phyloP scores from a whole-genome alignment of 306 rosid species.

The Vicia sativa region DNA sequence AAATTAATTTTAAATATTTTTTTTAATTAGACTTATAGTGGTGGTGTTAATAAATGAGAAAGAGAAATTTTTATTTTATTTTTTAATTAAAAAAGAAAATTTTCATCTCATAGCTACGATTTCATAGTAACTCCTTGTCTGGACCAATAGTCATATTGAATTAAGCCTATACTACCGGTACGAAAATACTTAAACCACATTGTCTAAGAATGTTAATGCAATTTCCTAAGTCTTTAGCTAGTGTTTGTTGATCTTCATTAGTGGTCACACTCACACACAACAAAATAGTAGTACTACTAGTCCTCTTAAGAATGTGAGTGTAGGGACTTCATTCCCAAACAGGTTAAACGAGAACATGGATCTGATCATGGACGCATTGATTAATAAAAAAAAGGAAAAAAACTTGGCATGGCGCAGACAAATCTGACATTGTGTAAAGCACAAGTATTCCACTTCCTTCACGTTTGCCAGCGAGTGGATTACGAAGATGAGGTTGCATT shows the following conservation, averaged over 20 bases:
- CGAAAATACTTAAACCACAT: neutral
- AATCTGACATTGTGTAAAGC: constrained; percentile 46
- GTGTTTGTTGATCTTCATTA: neutral
- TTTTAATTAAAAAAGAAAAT: no score
- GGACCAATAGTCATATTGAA: no score
- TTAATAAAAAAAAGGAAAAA: neutral
- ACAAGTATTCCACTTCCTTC: constrained; percentile 34
- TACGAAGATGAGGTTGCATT: neutral
- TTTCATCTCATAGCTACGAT: no score
- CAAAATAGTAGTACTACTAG: neutral
- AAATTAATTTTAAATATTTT: no score
- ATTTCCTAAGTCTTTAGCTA: neutral
- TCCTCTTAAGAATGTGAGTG: neutral
- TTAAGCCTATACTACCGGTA: no score
- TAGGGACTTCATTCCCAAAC: constrained; percentile 11
- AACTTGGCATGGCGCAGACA: constrained; percentile 15
- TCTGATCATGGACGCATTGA: neutral
- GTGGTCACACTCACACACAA: neutral
- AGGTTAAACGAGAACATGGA: constrained; percentile 11
- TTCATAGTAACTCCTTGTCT: no score
- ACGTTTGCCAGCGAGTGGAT: neutral
- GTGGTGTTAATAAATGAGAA: no score
- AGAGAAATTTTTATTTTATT: no score
- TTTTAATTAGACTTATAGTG: no score
- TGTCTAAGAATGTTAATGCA: neutral